Evolutionary conservation across 805 yeast genomes (phyloP).

Genomic region (Pichia nanzhaoensis): DNA sequence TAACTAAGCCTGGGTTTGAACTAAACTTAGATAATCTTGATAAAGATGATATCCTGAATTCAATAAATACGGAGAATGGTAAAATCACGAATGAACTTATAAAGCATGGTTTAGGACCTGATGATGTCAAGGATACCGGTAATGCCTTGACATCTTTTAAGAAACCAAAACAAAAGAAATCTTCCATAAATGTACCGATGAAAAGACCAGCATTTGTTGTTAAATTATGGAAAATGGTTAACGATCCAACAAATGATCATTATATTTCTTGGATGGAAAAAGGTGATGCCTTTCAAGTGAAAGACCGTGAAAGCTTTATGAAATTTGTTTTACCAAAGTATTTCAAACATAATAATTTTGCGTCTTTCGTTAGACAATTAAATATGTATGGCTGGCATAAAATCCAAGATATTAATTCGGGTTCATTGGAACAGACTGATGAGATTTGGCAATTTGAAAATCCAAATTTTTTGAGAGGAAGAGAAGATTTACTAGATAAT

Average conservation of each 20-base stretch:
- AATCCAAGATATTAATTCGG: conserved; percentile 85
- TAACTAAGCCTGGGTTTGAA: too few species aligned
- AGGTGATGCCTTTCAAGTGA: conserved; percentile 80
- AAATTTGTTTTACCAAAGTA: conserved; percentile 79
- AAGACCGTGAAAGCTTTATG: conserved; percentile 79
- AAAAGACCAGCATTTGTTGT: conserved; percentile 87
- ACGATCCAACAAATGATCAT: conserved; percentile 62
- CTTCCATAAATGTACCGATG: conserved; percentile 19
- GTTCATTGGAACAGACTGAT: conserved; percentile 57
- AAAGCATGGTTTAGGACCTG: not conserved
- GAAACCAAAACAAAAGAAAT: conserved; percentile 22
- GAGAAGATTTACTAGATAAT: conserved; percentile 79
- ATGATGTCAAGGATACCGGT: not conserved
- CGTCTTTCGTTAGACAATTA: conserved; percentile 87
- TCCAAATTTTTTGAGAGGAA: conserved; percentile 66
- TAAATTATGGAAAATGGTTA: conserved; percentile 94
- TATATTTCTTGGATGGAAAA: conserved; percentile 80
- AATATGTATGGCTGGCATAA: conserved; percentile 99
- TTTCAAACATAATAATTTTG: conserved; percentile 92
- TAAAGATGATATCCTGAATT: not conserved
- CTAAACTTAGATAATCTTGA: not conserved
- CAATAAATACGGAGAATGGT: not conserved
- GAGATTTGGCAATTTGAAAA: conserved; percentile 88
- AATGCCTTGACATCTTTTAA: conserved; percentile 12
- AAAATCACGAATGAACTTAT: not conserved